Base-by-base conservation (phyloP, 2,329 filamentous ascomycete genomes). In the Zymoseptoria crescenta region DNA sequence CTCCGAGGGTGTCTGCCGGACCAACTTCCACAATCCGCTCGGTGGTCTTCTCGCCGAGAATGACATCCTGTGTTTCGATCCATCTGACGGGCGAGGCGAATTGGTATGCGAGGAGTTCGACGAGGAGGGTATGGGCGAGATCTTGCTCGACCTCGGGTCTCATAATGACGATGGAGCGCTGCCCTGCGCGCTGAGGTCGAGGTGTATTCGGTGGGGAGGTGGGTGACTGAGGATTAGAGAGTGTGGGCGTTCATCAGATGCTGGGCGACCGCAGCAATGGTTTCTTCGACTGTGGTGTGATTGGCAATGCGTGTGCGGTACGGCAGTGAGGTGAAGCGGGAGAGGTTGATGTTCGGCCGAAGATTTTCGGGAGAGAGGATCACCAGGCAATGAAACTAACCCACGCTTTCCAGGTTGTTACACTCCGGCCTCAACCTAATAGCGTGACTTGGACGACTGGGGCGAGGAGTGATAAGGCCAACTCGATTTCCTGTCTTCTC, bases 1-100 rank as follows among this genome's bases (percentile, higher is more conserved):
- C 92, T 73, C 93, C 93, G 41, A 99, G 85, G 27, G 94, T 99
- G 77, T 99, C 93, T 70, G 93, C 92, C 27, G 94, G 94, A 74
- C 94, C 94, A 69, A 99, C 88, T 77, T 99, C 94, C 70, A 99
- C 94, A 73, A 99, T 95, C 73, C 94, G 87, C 83, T 99, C 94
- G 55, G 94, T 95, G 56, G 87, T 88, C 80, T 96, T 94, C 77
- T 97, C 91, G 65, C 88, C 93, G 69, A 99, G 88, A 72, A 99
- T 94, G 70, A 99, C 94, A 93, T 99, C 94, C 79, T 99, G 94
- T 57, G 94, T 99, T 80, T 99, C 94, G 77, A 99, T 99, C 94
- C 94, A 99, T 86, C 94, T 87, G 70, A 99, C 94, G 55, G 94
- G 94, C 57, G 93, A 97, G 70, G 94, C 94, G 77, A 99, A 99